Conservation (phyloP, 1,284 basidiomycete genomes). For the Neolentinus lepideus region DNA sequence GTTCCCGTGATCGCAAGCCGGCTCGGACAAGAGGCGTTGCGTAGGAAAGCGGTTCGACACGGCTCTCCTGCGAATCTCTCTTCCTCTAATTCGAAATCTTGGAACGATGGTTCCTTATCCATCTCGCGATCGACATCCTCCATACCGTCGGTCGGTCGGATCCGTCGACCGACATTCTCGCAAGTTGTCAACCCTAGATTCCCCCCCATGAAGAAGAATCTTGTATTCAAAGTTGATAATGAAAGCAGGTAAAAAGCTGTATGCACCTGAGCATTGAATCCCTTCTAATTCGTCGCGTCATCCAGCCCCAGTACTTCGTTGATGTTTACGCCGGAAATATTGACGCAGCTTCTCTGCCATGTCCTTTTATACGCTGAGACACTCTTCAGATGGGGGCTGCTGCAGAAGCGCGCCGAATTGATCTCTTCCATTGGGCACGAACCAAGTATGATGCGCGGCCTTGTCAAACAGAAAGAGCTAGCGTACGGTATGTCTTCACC, state of each 20-base stretch:
- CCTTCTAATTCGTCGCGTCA: background rate
- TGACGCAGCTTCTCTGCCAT: constrained; percentile 49
- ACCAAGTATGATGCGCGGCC: background rate
- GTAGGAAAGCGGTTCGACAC: constrained; percentile 2
- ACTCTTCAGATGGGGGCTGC: constrained; percentile 63
- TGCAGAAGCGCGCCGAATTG: constrained; percentile 62
- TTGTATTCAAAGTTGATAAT: constrained; percentile 21
- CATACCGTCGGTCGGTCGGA: constrained; percentile 31
- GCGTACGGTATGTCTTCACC: background rate
- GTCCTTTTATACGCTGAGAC: constrained; percentile 70
- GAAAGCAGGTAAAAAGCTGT: constrained; percentile 13
- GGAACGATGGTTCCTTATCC: constrained; percentile 35
- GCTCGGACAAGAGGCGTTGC: constrained; percentile 2
- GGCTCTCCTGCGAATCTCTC: constrained; percentile 17
- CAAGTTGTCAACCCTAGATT: constrained; percentile 22
- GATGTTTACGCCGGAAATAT: constrained; percentile 25
- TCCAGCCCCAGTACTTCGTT: background rate
- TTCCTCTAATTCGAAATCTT: constrained; percentile 41
- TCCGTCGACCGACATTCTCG: constrained; percentile 30
- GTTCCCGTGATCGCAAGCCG: constrained; percentile 8
- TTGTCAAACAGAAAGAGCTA: background rate
- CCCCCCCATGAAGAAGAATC: constrained; percentile 25
- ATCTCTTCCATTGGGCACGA: constrained; percentile 19
- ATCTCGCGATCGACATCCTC: constrained; percentile 24
- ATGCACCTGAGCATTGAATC: constrained; percentile 13